Evolutionary conservation across 140 eudicot species (phyloP).

Genomic region (Cichorium intybus): DNA sequence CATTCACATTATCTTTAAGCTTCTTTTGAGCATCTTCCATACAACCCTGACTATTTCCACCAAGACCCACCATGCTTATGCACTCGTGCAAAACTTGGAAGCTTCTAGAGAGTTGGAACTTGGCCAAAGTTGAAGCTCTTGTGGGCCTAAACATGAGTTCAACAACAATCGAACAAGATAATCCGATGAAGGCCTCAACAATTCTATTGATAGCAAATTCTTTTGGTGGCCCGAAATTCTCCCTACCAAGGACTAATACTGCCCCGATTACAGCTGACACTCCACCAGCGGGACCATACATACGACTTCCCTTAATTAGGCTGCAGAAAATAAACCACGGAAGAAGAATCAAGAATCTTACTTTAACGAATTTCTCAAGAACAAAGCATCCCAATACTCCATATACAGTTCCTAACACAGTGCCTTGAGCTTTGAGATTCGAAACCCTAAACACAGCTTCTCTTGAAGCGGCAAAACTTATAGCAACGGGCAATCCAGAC

Average conservation of each 20-base stretch:
- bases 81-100: conserved; percentile 42
- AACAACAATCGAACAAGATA: conserved; percentile 66
- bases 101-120: conserved; percentile 51
- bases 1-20: conserved; percentile 43
- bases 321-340: conserved; percentile 82
- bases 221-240: conserved; percentile 54
- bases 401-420: conserved; percentile 81
- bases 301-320: conserved; percentile 52
- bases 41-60: conserved; percentile 9
- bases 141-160: conserved; percentile 70
- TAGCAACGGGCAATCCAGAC: conserved; percentile 79
- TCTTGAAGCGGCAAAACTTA: conserved; percentile 61
- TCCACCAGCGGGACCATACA: conserved; percentile 90
- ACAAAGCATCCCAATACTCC: conserved; percentile 81
- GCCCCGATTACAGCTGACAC: conserved; percentile 90
- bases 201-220: conserved; percentile 89
- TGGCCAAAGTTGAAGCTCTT: conserved; percentile 78
- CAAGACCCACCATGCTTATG: conserved; percentile 25
- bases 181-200: conserved; percentile 71
- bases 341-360: conserved; percentile 72
- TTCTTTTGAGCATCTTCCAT: conserved; percentile 28
- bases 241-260: conserved; percentile 68
- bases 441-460: conserved; percentile 75
- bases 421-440: conserved; percentile 77
- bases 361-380: conserved; percentile 49